phyloP scores from a whole-genome alignment of 73 alveolate species.

The Blepharisma japonicum region DNA sequence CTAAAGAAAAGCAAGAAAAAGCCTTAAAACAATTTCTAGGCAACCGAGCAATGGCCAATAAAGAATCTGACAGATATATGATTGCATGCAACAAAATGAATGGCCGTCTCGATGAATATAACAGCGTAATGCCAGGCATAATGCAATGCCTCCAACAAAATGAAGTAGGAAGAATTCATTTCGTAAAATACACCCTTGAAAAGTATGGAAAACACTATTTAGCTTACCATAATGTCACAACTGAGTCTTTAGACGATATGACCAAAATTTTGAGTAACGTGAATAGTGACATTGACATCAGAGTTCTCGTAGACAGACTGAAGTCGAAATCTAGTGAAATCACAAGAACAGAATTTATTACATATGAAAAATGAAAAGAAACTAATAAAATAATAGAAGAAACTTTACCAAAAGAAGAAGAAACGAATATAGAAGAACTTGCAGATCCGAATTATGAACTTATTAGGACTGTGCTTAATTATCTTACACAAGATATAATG shows the following conservation, averaged over 20 bases:
- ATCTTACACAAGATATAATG: no score
- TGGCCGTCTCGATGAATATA: not conserved
- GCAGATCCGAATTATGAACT: no score
- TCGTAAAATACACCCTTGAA: conserved; percentile 1
- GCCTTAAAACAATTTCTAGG: not conserved
- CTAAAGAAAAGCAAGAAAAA: not conserved
- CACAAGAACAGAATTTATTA: not conserved
- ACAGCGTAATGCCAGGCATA: conserved; percentile 1
- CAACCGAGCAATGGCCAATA: not conserved
- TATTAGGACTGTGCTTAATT: no score
- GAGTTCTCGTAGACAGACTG: conserved; percentile 16
- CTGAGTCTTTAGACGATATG: not conserved
- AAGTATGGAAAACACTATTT: not conserved
- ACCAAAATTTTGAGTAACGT: conserved; percentile 6
- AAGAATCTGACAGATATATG: not conserved
- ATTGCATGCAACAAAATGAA: not conserved
- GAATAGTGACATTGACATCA: conserved; percentile 5
- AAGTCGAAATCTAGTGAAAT: not conserved
- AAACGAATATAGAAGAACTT: no score
- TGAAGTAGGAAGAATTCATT: conserved; percentile 9
- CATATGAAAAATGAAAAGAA: conserved; percentile 5
- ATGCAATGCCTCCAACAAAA: conserved; percentile 27
- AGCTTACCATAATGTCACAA: not conserved
- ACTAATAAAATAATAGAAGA: not conserved
- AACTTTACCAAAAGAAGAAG: no score